Base-by-base conservation (phyloP, 2,329 filamentous ascomycete genomes). In the Ceratocystis alfenasii region DNA sequence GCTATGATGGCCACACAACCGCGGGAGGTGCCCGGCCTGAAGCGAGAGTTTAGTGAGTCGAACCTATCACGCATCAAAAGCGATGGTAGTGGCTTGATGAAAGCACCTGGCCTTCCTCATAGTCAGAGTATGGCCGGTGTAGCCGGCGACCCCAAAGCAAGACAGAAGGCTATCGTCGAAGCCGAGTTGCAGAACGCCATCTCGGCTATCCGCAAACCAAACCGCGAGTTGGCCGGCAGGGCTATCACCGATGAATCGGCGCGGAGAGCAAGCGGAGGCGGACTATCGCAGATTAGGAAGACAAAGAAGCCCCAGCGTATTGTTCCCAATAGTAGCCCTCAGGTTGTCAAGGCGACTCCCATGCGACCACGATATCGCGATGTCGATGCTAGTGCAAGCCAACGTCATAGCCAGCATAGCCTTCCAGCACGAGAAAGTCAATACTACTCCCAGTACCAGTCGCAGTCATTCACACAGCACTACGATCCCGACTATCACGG, bases 161-260 rank as follows among this genome's bases (percentile, higher is more conserved):
- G 78, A 70, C 88, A 84, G 73, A 87, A 87, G 72, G 86, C 85
- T 2, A 75, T 82, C 25, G 80, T 90, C 1, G 84, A 90, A 61
- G 83, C 85, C 33, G 86, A 91, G 71, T 75, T 93, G 44, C 83
- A 84, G 69, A 83, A 89, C 67, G 89, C 89, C 7, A 92, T 94
- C 62, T 83, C 82, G 5, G 82, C 85, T 8, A 74, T 93, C 53
- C 86, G 88, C 73, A 90, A 86, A 74, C 89, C 89, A 0, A 91
- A 93, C 71, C 83, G 89, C 59, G 81, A 83, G 25, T 78, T 88
- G 50, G 87, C 86, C 12, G 84, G 85, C 41, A 86, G 85, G 70
- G 81, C 84, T 46, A 79, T 88, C 66, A 83, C 82, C 2, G 87
- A 89, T 69, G 86, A 83, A 30, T 81, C 83, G 3, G 87, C 90